Conservation (phyloP, 176 grass and related monocot genomes). For the Ensete ventricosum region DNA sequence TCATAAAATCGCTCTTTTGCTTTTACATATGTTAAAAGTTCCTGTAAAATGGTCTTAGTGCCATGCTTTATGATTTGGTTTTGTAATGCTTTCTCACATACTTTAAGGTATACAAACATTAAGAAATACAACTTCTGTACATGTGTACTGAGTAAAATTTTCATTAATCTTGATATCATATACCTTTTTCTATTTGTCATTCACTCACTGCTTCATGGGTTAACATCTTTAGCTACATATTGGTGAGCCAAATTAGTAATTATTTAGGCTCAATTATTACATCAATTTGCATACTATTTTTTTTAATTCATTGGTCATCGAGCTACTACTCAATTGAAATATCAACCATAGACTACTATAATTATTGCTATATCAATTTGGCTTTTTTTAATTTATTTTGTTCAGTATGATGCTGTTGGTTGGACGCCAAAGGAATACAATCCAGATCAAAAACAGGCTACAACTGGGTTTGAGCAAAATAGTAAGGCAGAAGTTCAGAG, state of each 20-base stretch:
- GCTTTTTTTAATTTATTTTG: neutral
- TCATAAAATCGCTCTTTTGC: too few species aligned
- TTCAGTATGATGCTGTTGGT: conserved; percentile 87
- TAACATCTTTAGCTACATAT: neutral
- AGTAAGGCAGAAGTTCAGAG: conserved; percentile 31
- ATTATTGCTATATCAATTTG: neutral
- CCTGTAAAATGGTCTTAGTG: too few species aligned
- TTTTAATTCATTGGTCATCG: neutral
- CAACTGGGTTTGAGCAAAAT: conserved; percentile 23
- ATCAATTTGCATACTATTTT: neutral
- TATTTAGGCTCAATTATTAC: neutral
- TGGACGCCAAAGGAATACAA: conserved; percentile 97
- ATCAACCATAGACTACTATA: neutral
- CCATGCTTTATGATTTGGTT: too few species aligned
- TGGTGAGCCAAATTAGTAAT: neutral
- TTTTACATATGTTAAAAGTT: too few species aligned
- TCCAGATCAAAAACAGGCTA: conserved; percentile 53
- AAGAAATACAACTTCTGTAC: too few species aligned
- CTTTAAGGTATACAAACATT: too few species aligned
- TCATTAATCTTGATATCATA: too few species aligned
- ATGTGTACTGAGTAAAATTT: too few species aligned
- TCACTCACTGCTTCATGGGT: neutral
- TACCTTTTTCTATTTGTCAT: too few species aligned
- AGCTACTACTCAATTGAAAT: neutral
- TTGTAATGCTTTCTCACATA: too few species aligned